Evolutionary conservation across 2,329 filamentous ascomycete species (phyloP), one percentile per base, ranked within the genome.

Genomic region (Cercospora beticola): DNA sequence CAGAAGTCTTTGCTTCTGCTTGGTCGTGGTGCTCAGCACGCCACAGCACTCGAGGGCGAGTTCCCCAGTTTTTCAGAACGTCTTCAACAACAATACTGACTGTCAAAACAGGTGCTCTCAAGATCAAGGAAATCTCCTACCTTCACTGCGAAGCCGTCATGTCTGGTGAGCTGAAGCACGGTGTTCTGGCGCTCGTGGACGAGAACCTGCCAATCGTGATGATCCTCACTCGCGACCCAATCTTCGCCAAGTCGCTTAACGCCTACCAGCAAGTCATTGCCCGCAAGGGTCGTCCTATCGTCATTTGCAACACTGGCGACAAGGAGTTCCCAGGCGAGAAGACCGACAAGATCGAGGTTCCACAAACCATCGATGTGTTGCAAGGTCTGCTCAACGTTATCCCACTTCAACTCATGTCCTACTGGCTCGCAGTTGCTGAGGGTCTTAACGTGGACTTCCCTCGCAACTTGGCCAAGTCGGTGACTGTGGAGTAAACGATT

Each of bases 101-200:
- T 16, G 18, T n/a, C 3, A 12, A 21, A n/a, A 14, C 62, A 64
- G 84, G 93, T 83, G 95, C 95, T 61, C 87, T 99, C 75, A 99
- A 99, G 87, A 99, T 99, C 83, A 99, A 99, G 88, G 95, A 99
- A 85, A 99, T 99, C 78, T 98, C 94, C 18, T 99, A 99, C 83
- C 92, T 99, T 69, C 95, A 99, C 83, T 99, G 95, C 83, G 95
- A 99, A 85, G 95, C 95, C 76, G 95, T 99, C 86, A 99, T 99
- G 95, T 98, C 95, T 73, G 95, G 95, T 83, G 95, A 99, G 85
- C 88, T 99, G 77, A 99, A 99, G 89, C 95, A 99, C 82, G 95
- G 95, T 86, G 95, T 99, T 63, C 86, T 99, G 79, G 95, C 95
- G 64, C 87, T 99, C 71, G 95, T 99, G 69, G 95, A 99, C 78